phyloP scores from a whole-genome alignment of 371 early-diverging fungal genomes.

The Lichtheimia corymbifera region DNA sequence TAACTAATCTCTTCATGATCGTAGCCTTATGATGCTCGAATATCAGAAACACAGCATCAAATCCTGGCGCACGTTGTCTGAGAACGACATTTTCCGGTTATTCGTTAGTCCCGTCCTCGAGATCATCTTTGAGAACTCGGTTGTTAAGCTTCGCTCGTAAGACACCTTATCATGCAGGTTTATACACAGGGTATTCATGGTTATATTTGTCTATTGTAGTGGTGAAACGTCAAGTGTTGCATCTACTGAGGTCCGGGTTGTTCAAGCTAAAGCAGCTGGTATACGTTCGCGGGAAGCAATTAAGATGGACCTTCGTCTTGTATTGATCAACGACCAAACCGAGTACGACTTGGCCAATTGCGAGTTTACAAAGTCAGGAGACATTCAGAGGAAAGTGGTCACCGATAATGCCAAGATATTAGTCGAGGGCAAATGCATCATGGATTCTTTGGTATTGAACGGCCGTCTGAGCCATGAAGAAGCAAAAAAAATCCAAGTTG shows the following conservation, averaged over 20 bases:
- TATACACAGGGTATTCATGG: background rate
- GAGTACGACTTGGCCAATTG: background rate
- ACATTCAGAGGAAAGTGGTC: background rate
- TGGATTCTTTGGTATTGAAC: background rate
- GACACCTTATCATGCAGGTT: background rate
- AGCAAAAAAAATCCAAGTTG: background rate
- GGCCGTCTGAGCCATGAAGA: background rate
- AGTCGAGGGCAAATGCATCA: background rate
- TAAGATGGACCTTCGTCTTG: constrained; percentile 1
- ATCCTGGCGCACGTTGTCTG: background rate
- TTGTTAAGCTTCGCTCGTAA: background rate
- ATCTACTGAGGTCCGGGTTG: background rate
- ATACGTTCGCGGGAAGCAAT: background rate
- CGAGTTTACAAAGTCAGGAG: constrained; percentile 1
- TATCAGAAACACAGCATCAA: background rate
- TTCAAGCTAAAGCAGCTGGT: background rate
- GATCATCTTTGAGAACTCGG: background rate
- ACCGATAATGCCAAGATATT: background rate
- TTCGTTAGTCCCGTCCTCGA: background rate
- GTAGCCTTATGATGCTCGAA: background rate
- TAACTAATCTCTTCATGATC: background rate
- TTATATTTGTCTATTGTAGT: background rate
- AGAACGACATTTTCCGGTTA: constrained; percentile 1
- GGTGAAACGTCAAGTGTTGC: background rate
- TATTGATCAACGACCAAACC: background rate